Base-by-base conservation (phyloP, 495 filamentous ascomycete genomes). In the Xylaria castorea region DNA sequence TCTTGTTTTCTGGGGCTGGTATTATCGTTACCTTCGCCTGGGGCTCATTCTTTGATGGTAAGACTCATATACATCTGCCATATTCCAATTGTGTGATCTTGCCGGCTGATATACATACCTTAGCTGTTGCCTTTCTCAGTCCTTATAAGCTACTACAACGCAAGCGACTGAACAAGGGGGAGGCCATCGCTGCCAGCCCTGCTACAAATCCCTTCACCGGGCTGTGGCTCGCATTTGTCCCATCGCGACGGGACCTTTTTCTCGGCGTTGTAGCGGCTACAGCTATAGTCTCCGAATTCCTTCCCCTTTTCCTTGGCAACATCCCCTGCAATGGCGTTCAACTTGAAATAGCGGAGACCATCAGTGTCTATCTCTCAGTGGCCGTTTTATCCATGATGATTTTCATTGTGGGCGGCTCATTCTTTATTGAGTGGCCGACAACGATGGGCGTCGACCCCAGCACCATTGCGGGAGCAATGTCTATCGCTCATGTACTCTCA, bases 371-470 rank as follows among this genome's bases (percentile, higher is more conserved):
- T 66, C 67, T 81, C 50, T 69, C 73, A 5, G 66, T 80, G 22
- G 67, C 70, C 25, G 34, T 80, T 57, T 34, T 82, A 55, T 70
- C 61, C 12, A 73, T 75, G 12, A 79, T 81, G 80, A 76, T 80
- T 12, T 58, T 80, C 5, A 74, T 75, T 16, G 64, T 82, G 11
- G 73, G 66, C 5, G 71, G 48, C 32, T 80, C 76, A 7, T 76
- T 81, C 63, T 76, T 79, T 40, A 67, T 79, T 9, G n/a, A 60
- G 14, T 80, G 80, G 79, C 78, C 80, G 7, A 63, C 75, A 42
- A 53, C n/a, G 58, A 72, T 80, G 68, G 79, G 79, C 2, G 71
- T 79, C 14, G 80, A 82, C 64, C 80, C 81, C 7, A 76, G 76
- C 55, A 81, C 77, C 0, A 61, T 83, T 55, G 77, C 73, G 0